A percentile compares a stretch with the other conserved stretches of the same genome.
Evolutionary conservation across 2,329 filamentous ascomycete genomes (phyloP).

Genomic region (Calonectria multiphialidica): DNA sequence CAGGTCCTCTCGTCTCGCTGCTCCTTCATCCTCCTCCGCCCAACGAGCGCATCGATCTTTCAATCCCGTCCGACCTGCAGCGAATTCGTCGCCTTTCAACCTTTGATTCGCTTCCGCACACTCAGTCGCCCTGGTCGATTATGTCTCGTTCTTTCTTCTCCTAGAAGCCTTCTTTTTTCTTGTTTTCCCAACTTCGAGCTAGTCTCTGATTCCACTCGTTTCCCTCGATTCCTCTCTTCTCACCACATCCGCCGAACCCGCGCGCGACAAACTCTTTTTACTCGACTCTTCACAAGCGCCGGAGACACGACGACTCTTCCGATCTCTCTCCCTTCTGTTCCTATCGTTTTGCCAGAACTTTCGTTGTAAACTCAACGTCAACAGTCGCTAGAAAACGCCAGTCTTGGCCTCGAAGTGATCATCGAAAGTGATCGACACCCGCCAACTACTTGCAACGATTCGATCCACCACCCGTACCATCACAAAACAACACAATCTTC

Average conservation of each 20-base stretch:
- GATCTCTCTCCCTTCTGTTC: constrained; percentile 19
- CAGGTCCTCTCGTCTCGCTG: constrained; percentile 29
- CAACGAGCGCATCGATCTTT: constrained; percentile 40
- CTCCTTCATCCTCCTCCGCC: constrained; percentile 42
- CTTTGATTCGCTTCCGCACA: constrained; percentile 34
- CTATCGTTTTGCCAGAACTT: constrained; percentile 26
- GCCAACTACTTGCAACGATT: constrained; percentile 25
- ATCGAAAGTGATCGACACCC: constrained; percentile 41
- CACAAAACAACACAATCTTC: neutral
- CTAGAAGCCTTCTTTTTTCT: constrained; percentile 44
- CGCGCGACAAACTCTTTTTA: constrained; percentile 22
- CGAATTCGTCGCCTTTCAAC: constrained; percentile 28
- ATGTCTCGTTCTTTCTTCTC: constrained; percentile 50
- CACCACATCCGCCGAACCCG: constrained; percentile 30
- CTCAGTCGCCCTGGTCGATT: constrained; percentile 46
- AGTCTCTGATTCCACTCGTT: constrained; percentile 63
- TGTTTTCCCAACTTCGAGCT: constrained; percentile 52
- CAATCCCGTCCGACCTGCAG: constrained; percentile 32
- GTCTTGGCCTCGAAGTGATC: constrained; percentile 33
- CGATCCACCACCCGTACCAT: constrained; percentile 11
- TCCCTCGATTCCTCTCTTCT: constrained; percentile 38
- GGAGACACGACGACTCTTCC: constrained; percentile 17
- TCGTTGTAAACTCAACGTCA: constrained; percentile 25
- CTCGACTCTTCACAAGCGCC: constrained; percentile 9
- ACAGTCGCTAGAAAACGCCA: constrained; percentile 27